Evolutionary conservation across 1,284 basidiomycete species (phyloP).

Genomic region (Sphagnurus paluster): DNA sequence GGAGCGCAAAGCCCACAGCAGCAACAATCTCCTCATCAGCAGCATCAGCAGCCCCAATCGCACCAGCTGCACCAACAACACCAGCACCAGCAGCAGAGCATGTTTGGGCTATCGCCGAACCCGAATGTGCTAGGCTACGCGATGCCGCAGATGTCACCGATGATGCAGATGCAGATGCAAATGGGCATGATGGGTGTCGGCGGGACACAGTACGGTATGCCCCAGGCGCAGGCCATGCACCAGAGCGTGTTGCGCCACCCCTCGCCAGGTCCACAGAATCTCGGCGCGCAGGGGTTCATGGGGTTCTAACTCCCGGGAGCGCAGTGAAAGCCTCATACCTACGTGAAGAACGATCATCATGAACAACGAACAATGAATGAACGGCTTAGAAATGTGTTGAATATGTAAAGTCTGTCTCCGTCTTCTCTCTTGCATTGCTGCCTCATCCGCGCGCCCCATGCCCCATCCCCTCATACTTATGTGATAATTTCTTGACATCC

Average conservation of each 20-base stretch:
- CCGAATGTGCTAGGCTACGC: constrained; percentile 52
- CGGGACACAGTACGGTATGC: constrained; percentile 49
- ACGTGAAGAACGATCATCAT: neutral
- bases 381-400: neutral
- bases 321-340: constrained; percentile 26
- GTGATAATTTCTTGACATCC: constrained; percentile 1
- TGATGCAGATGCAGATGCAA: constrained; percentile 64
- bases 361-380: constrained; percentile 8
- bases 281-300: constrained; percentile 54
- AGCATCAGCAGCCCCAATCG: constrained; percentile 27
- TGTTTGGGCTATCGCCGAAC: constrained; percentile 49
- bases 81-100: constrained; percentile 37
- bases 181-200: constrained; percentile 33
- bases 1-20: constrained; percentile 38
- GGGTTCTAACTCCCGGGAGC: constrained; percentile 49
- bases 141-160: constrained; percentile 59
- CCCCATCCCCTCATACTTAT: neutral
- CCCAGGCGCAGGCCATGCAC: constrained; percentile 69
- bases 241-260: constrained; percentile 79
- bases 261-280: constrained; percentile 55
- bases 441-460: neutral
- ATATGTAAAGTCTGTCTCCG: constrained; percentile 7
- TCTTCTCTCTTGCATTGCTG: neutral
- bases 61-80: constrained; percentile 12
- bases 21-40: constrained; percentile 22